Evolutionary conservation across 305 asterid genomes (phyloP).

Genomic region (Fraxinus sp.): DNA sequence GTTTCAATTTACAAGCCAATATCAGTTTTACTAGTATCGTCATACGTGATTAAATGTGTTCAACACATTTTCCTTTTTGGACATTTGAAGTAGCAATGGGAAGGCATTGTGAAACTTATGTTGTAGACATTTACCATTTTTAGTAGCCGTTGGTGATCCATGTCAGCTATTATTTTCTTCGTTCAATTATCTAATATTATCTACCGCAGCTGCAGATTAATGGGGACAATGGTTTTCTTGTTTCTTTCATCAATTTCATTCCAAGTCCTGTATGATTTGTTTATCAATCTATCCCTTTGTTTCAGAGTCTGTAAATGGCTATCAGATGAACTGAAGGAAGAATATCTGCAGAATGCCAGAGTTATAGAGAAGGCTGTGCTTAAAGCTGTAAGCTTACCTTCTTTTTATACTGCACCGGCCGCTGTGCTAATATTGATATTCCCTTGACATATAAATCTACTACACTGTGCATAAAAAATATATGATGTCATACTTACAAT

Average conservation of each 20-base stretch:
- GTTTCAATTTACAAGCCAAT: not conserved
- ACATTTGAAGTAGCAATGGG: not conserved
- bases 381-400: constrained; percentile 63
- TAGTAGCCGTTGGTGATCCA: not conserved
- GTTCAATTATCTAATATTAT: not conserved
- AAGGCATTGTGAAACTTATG: not conserved
- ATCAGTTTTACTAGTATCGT: not conserved
- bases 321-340: constrained; percentile 58
- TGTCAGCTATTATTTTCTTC: not conserved
- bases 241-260: constrained; percentile 18
- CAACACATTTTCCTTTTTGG: not conserved
- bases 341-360: constrained; percentile 54
- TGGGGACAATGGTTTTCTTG: constrained; percentile 11
- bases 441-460: not conserved
- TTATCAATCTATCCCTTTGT: constrained; percentile 25
- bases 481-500: not conserved
- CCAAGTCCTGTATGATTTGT: not conserved
- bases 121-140: not conserved
- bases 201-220: not conserved
- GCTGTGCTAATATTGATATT: constrained; percentile 10
- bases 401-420: constrained; percentile 7
- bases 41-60: not conserved
- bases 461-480: not conserved
- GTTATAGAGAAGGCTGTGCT: constrained; percentile 64
- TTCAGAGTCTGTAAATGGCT: constrained; percentile 77